A percentile compares a stretch with the other conserved stretches of the same genome.
phyloP scores from a whole-genome alignment of 2,329 filamentous ascomycete species.

The Fusarium mangiferae region DNA sequence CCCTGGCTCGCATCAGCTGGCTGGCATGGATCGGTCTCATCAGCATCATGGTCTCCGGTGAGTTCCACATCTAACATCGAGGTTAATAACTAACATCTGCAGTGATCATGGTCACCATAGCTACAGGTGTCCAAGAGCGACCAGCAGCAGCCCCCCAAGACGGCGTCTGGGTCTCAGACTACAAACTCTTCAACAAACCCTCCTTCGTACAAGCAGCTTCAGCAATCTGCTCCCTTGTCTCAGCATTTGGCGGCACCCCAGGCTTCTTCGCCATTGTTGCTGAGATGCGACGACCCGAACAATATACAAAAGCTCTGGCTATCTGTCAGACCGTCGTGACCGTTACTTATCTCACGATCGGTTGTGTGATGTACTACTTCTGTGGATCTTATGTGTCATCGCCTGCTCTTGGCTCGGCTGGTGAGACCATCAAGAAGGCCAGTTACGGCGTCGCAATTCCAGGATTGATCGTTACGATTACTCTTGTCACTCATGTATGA shows the following conservation, averaged over 20 bases:
- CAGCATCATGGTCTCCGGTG: constrained; percentile 26
- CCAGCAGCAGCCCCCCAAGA: constrained; percentile 21
- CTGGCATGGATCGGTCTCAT: constrained; percentile 43
- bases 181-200: constrained; percentile 45
- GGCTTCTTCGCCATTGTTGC: constrained; percentile 48
- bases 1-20: constrained; percentile 47
- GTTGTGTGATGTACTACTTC: constrained; percentile 56
- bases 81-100: neutral
- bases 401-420: constrained; percentile 58
- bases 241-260: constrained; percentile 51
- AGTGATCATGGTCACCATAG: constrained; percentile 38
- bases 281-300: constrained; percentile 47
- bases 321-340: constrained; percentile 44
- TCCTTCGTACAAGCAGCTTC: constrained; percentile 47
- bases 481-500: constrained; percentile 39
- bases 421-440: constrained; percentile 54
- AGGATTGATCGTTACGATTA: constrained; percentile 42
- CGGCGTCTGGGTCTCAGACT: constrained; percentile 46
- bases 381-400: constrained; percentile 59
- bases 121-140: constrained; percentile 32
- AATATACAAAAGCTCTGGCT: constrained; percentile 42
- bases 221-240: constrained; percentile 48
- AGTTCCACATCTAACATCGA: rapidly evolving
- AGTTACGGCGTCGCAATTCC: constrained; percentile 53
- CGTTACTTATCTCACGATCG: constrained; percentile 48